Base-by-base conservation (phyloP, 2,329 filamentous ascomycete species). In the Xenoacremonium recifei region DNA sequence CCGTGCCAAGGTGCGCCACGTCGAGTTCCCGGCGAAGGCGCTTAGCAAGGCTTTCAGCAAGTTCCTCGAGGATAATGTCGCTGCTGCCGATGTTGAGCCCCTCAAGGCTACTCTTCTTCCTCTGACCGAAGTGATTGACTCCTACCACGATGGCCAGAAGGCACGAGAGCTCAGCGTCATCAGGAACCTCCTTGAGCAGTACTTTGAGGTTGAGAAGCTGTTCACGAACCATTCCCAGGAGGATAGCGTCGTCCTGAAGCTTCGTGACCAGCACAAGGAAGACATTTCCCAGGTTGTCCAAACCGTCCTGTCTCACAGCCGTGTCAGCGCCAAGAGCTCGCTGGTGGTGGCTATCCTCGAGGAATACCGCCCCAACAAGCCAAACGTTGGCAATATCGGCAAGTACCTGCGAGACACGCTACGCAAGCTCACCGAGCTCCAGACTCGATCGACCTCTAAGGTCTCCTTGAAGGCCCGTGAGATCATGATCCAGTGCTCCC, bases 381-480 rank as follows among this genome's bases (percentile, higher is more conserved):
- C 93, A 34, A 85, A 87, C 49, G 85, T 87, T 46, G 89, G 89
- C 59, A 95, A 93, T 60, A 83, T 97, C 42, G 85, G 80, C 65
- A 96, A 95, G 67, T 82, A 91, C 68, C 84, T 99, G 67, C 87
- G 90, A 56, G 80, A 85, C 4, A 79, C 87, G 15, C 79, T 99
- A 19, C 87, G 87, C 62, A 87, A 86, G 68, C 77, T 99, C 54
- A 91, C 93, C 1, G 93, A 99, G 65, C 81, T 99, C 5, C 55
- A 58, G 12, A 70, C 87, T 71, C 71, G 82, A 73, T 61, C 78
- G 37, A 93, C 92, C 10, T 89, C 92, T 53, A 99, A 97, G 82
- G 92, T 99, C 31, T 89, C 92, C 1, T 79, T 99, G 54, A 99
- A 99, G 77, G 92, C 93, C 34, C 87, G 93, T 63, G 93, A 99